Base-by-base conservation (phyloP, 306 rosid species). In the Vicia villosa region DNA sequence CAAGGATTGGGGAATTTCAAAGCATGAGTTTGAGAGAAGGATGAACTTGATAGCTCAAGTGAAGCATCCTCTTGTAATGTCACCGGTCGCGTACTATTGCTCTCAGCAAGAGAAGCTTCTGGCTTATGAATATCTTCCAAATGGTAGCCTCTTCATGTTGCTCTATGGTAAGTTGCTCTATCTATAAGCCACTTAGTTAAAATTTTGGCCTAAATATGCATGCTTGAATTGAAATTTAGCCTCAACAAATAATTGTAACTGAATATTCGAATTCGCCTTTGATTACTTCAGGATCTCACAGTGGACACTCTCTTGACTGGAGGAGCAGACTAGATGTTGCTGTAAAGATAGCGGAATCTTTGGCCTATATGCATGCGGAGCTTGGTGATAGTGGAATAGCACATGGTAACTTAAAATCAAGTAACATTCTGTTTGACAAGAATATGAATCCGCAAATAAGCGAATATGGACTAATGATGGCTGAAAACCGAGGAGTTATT, bases 71-170 rank as follows among this genome's bases (percentile, higher is more conserved):
- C 57, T 57, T 46, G 83, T 86, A 5, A 55, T 86, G 55, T 83
- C 89, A 11, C 81, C 82, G 43, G 75, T 86, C 72, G 91, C 95
- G n/a, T 91, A 81, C 72, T 88, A 83, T 76, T 86, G 87, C 76
- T 79, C 96, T 37, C 82, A 66, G 42, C 89, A 86, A 78, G 97
- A 88, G 84, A 88, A 88, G 80, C 89, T 91, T 51, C 69, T 88
- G 80, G 89, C 84, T 0, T 87, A 90, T 80, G 88, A 90, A 37
- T 87, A 56, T 74, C 81, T 75, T 72, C 87, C 77, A 6, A 84
- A 88, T 46, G 95, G 95, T n/a, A 88, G 87, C 59, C 95, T 91
- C 81, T 88, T 84, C 83, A 51, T 76, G 74, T 75, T 84, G 76
- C 90, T 91, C 46, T 86, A 80, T 37, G 92, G 95, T 88, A 78